These are phyloP conservation scores for Micractinium sp. DNA, from an alignment of 139 green algal genomes.

Conservation along the genomic window DNA sequence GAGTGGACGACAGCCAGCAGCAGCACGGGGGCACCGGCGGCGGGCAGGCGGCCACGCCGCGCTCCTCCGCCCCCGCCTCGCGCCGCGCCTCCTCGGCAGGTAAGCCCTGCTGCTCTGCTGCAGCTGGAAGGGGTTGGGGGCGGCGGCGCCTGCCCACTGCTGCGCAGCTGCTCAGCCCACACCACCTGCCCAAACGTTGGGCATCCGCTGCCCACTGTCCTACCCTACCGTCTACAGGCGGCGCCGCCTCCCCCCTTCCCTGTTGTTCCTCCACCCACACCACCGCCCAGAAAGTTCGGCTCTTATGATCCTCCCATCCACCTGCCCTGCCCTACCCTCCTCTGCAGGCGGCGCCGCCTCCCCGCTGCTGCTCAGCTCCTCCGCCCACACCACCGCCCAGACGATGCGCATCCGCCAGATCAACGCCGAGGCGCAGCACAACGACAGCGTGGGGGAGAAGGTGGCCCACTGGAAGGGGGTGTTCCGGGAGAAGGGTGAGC, in stretches of 20 bases:
- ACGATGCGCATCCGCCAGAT: constrained; percentile 63
- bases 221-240: no score
- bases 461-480: constrained; percentile 54
- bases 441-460: constrained; percentile 49
- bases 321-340: no score
- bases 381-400: neutral
- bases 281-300: no score
- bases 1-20: neutral
- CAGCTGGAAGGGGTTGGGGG: neutral
- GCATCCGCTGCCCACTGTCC: constrained; percentile 38
- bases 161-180: neutral
- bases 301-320: no score
- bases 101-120: neutral
- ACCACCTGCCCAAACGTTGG: constrained; percentile 35
- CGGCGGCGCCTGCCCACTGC: neutral
- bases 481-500: constrained; percentile 45
- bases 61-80: neutral
- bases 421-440: constrained; percentile 52
- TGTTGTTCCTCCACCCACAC: no score
- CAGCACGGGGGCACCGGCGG: neutral
- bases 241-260: no score
- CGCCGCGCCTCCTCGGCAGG: constrained; percentile 10
- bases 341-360: constrained; percentile 4
- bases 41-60: neutral
- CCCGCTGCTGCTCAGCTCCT: neutral